These are phyloP conservation scores for Helichrysum umbraculigerum DNA, from an alignment of 129 eudicot genomes.

Conservation along the genomic window DNA sequence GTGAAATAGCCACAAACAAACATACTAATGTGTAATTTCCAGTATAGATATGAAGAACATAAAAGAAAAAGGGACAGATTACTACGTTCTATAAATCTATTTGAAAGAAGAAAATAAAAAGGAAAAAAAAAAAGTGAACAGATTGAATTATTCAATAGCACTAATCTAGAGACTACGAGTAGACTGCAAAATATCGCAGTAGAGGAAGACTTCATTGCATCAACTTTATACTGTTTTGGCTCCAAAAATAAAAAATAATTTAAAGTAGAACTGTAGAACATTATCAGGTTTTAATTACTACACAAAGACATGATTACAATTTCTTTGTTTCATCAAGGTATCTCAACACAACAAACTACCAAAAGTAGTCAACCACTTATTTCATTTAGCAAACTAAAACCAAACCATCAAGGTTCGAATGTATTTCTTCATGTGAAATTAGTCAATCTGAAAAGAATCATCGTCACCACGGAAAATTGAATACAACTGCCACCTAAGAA, in stretches of 20 bases:
- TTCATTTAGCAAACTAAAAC: conserved; percentile 12
- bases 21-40: neutral
- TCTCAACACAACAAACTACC: neutral
- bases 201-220: neutral
- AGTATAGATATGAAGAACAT: neutral
- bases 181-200: neutral
- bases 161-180: neutral
- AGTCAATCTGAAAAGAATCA: conserved; percentile 5
- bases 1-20: conserved; percentile 14
- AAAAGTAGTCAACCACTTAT: conserved; percentile 6
- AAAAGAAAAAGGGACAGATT: neutral
- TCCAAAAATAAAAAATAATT: neutral
- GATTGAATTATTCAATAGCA: conserved; percentile 3
- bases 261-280: neutral
- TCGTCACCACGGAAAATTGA: neutral
- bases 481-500: neutral
- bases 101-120: neutral
- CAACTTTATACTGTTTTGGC: neutral
- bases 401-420: conserved; percentile 5
- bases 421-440: conserved; percentile 11
- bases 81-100: neutral
- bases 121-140: neutral
- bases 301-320: neutral
- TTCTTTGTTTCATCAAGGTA: conserved; percentile 4
- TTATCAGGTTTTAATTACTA: neutral